These are phyloP conservation scores for Arthrobotrys iridis DNA, from an alignment of 2,329 filamentous ascomycete species.

Conservation along the genomic window DNA sequence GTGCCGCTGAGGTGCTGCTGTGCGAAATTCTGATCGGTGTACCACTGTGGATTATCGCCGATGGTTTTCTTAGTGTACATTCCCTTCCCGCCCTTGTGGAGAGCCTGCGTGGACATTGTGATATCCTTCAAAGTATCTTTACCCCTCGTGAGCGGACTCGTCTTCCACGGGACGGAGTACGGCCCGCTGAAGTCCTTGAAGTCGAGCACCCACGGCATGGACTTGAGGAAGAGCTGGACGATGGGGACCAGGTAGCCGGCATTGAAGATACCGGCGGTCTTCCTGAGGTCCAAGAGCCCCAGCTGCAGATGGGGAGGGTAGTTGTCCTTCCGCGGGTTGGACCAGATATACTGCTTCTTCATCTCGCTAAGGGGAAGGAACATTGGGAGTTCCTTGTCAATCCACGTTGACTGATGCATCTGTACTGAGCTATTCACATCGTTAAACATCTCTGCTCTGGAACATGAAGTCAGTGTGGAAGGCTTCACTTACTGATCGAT, in stretches of 20 bases:
- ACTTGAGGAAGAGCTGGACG: neutral
- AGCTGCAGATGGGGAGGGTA: conserved; percentile 1
- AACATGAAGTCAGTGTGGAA: too few species aligned
- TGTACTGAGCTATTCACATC: neutral
- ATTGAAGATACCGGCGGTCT: neutral
- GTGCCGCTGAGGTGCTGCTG: conserved; percentile 63
- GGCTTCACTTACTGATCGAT: conserved; percentile 2
- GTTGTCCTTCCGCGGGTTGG: neutral
- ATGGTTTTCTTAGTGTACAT: conserved; percentile 58
- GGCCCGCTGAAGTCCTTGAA: neutral
- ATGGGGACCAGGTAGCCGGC: neutral
- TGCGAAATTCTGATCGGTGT: conserved; percentile 61
- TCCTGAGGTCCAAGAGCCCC: neutral
- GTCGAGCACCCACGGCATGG: neutral
- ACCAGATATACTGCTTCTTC: neutral
- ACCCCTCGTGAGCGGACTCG: neutral
- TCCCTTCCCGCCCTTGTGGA: conserved; percentile 56
- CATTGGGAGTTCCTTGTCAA: neutral
- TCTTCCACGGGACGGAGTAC: neutral
- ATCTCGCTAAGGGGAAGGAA: neutral
- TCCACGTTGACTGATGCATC: neutral
- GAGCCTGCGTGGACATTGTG: neutral
- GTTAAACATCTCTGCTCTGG: neutral
- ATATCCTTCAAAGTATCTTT: neutral
- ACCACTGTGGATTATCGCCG: conserved; percentile 56